Percentiles rank a stretch among this genome's conserved stretches.
These are phyloP conservation scores for Albophoma yamanashiensis DNA, from an alignment of 2,329 filamentous ascomycete species.

Conservation along the genomic window DNA sequence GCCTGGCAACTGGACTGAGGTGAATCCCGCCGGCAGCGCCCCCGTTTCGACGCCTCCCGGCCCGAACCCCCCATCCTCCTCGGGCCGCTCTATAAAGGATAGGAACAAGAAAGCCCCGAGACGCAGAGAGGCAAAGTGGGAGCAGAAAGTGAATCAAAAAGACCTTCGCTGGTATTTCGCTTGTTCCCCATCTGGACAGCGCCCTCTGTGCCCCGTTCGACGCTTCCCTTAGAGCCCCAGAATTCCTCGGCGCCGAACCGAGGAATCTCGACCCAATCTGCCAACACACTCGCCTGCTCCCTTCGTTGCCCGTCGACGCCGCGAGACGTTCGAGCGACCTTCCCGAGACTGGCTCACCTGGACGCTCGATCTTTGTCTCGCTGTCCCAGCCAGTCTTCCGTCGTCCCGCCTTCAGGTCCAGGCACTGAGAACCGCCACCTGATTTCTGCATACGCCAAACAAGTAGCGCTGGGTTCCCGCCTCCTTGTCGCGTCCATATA, in stretches of 20 bases:
- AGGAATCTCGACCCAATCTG: conserved; percentile 27
- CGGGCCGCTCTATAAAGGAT: conserved; percentile 15
- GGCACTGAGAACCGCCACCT: background rate
- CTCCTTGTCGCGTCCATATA: background rate
- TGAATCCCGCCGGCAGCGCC: conserved; percentile 17
- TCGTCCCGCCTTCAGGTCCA: conserved; percentile 9
- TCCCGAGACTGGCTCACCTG: conserved; percentile 19
- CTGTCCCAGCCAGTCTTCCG: background rate
- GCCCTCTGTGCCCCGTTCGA: conserved; percentile 7
- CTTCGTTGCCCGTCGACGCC: conserved; percentile 9
- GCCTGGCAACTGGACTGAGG: conserved; percentile 20
- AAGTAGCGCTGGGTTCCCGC: background rate
- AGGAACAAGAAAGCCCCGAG: conserved; percentile 16
- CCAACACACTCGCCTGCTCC: conserved; percentile 18
- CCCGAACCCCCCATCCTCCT: conserved; percentile 7
- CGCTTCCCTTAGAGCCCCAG: conserved; percentile 11
- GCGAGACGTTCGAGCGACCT: conserved; percentile 20
- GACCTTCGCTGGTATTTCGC: conserved; percentile 30
- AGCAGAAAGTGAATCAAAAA: conserved; percentile 20
- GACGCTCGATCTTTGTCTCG: conserved; percentile 1
- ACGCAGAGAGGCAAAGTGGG: conserved; percentile 11
- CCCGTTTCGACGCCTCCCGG: conserved; percentile 10
- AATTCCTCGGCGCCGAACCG: conserved; percentile 33
- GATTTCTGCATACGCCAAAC: background rate
- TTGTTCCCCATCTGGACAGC: conserved; percentile 11